Conservation (phyloP, 2,329 filamentous ascomycete species). For the Trichophyton equinum region DNA sequence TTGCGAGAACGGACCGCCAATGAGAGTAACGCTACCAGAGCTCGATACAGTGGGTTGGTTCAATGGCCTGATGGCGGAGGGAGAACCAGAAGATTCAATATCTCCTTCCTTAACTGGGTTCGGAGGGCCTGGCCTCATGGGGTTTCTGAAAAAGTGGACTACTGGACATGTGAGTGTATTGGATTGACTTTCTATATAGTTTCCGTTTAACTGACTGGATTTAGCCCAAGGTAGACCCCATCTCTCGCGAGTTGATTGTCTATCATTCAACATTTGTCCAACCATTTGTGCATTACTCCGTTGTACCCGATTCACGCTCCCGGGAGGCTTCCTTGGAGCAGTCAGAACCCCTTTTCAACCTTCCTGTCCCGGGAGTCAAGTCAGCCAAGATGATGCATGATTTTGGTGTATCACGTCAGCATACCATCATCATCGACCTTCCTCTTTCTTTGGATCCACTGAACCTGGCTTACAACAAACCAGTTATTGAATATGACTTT, state of each 20-base stretch:
- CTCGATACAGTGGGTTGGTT: conserved; percentile 61
- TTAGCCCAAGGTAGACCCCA: conserved; percentile 52
- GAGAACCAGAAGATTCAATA: conserved; percentile 13
- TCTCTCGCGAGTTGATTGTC: conserved; percentile 52
- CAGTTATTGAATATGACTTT: conserved; percentile 19
- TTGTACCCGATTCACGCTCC: conserved; percentile 33
- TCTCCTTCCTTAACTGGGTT: not conserved
- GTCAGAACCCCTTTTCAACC: conserved; percentile 34
- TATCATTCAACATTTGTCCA: conserved; percentile 55
- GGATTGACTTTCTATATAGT: not conserved
- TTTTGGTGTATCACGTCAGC: conserved; percentile 51
- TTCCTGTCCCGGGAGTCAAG: conserved; percentile 47
- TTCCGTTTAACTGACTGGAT: conserved; percentile 22
- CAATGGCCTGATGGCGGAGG: conserved; percentile 46
- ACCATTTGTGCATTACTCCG: conserved; percentile 56
- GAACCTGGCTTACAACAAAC: conserved; percentile 51
- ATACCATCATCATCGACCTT: conserved; percentile 58
- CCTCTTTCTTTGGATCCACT: conserved; percentile 53
- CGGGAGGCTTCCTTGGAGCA: conserved; percentile 16
- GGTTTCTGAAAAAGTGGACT: not conserved
- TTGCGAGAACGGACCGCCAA: conserved; percentile 59
- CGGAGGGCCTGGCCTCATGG: not conserved
- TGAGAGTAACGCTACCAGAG: conserved; percentile 50
- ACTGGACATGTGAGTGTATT: not conserved
- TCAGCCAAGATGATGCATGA: conserved; percentile 65